Base-by-base conservation (phyloP, 345 rosid species). In the Anacardium occidentale region DNA sequence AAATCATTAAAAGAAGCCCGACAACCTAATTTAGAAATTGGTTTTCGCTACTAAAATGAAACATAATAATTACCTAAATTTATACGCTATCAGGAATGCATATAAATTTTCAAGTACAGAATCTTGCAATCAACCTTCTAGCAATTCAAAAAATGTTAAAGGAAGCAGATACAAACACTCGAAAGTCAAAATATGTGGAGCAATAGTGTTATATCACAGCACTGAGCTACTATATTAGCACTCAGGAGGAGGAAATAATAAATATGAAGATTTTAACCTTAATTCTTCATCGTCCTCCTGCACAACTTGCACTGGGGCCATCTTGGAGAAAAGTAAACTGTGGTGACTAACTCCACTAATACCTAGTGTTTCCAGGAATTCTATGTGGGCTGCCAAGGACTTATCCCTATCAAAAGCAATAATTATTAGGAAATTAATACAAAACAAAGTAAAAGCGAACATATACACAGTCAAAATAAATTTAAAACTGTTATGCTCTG, bases 291-390 rank as follows among this genome's bases (percentile, higher is more conserved):
- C 92, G 18, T 90, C 98, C 75, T 85, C 85, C 17, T 80, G 85
- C 61, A 75, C 87, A 45, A 79, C 86, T 77, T 85, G 89, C 40
- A 84, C 82, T 22, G 91, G 94, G 74, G 90, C 88, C 24, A 91
- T 80, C 82, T 92, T 95, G 34, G 99, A 95, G 87, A 90, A 92
- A 62, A 95, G 91, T 70, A 95, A 78, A 76, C 96, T 95, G 78
- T 95, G 99, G 74, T 95, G 89, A 75, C 99, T 95, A 56, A 95
- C 91, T 73, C 99, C 99, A n/a, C 96, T 97, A 68, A 95, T 91
- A 14, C 98, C 96, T 21, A 83, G 84, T 21, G 91, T 88, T 79
- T 89, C 86, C 44, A 95, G 83, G 73, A 90, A 95, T 74, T 85
- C 82, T 10, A 89, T 75, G 65, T 95, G 97, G 15, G 74, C 74